These are phyloP conservation scores for Pleurotus ostreatus DNA, from an alignment of 768 basidiomycete genomes.

Conservation along the genomic window DNA sequence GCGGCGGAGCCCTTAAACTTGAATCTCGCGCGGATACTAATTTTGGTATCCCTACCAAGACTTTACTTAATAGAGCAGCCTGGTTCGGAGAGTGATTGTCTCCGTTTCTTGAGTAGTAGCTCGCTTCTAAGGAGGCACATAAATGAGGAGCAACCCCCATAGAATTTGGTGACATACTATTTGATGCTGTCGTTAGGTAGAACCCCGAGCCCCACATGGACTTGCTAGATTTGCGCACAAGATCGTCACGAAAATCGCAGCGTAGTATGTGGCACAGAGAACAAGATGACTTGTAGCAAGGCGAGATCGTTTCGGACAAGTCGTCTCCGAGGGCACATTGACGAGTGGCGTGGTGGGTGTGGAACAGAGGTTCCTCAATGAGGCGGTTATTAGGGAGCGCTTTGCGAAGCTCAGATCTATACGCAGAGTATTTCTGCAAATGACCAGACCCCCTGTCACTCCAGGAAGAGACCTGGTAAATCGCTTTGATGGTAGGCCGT, in stretches of 20 bases:
- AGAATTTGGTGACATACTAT: background rate
- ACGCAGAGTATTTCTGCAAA: background rate
- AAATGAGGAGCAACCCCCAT: too few relatives aligned
- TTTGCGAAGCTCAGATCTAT: background rate
- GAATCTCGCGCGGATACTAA: background rate
- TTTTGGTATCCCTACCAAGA: background rate
- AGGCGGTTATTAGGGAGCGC: background rate
- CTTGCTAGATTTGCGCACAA: background rate
- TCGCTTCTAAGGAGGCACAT: background rate
- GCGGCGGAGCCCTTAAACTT: background rate
- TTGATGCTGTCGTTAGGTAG: slow-evolving; percentile 3
- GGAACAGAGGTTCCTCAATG: slow-evolving; percentile 4
- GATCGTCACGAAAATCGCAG: background rate
- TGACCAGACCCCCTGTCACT: background rate
- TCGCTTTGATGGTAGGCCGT: background rate
- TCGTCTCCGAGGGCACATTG: slow-evolving; percentile 3
- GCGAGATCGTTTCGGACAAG: background rate
- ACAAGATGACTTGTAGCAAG: background rate
- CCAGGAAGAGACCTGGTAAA: slow-evolving; percentile 4
- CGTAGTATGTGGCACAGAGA: slow-evolving; percentile 3
- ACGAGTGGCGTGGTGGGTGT: background rate
- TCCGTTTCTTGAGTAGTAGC: background rate
- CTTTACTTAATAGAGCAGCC: background rate
- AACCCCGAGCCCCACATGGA: background rate
- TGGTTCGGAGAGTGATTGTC: background rate